Evolutionary conservation across 164 flowering plant species (phyloP), one percentile per base, ranked within the genome.

Genomic region (Umbilicus rupestris): DNA sequence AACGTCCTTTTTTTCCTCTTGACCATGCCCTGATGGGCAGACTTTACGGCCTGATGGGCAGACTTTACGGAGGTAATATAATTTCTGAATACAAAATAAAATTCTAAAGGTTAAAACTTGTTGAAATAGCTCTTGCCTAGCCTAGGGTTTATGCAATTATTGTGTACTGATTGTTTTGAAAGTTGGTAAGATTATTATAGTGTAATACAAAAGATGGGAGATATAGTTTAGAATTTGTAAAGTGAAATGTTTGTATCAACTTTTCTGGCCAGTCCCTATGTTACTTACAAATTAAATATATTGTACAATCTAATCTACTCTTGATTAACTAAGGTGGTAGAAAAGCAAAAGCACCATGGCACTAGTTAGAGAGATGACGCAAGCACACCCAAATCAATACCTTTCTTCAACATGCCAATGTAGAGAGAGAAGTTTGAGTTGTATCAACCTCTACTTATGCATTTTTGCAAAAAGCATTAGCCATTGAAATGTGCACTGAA

Each of bases 341-440:
- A 19, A 55, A 55, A 55, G 33, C 60, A 55, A 55, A 55, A 55
- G 60, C 19, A 55, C 17, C n/a, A 55, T 55, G 60, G 35, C 60
- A 55, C 60, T 55, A 28, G 35, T 33, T n/a, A 55, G 33, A 16
- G 60, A 28, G 33, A 55, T 55, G 60, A 55, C 60, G 12, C 60
- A 26, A 55, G 60, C n/a, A n/a, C 60, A 28, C 35, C 33, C 60
- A 55, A 55, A 55, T 55, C 33, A 55, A 55, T 17, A 55, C 10
- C 60, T 4, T 47, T 55, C 33, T 55, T 19, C 33, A 55, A 55
- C 15, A 41, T 26, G 11, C n/a, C n/a, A n/a, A n/a, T n/a, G n/a
- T n/a, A n/a, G n/a, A n/a, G 60, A 55, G 60, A 55, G 14, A 33
- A 55, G 28, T 55, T 55, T 55, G 60, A 26, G 60, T 55, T 28